Evolutionary conservation across 2,329 filamentous ascomycete genomes (phyloP).

Genomic region (Claviceps digitariae): DNA sequence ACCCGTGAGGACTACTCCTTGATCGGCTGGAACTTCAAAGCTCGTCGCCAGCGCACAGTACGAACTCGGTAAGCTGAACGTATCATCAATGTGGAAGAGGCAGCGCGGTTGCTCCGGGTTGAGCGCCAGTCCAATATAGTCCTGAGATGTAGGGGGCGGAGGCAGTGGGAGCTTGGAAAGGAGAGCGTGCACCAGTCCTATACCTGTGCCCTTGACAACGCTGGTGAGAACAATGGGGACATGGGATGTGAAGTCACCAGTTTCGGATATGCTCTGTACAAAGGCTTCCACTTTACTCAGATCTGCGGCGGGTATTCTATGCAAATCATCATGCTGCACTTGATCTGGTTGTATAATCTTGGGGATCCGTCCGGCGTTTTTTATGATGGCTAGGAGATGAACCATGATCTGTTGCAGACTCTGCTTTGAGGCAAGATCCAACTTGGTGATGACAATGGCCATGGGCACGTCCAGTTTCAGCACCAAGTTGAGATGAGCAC

Average conservation of each 20-base stretch:
- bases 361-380: conserved; percentile 59
- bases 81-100: conserved; percentile 83
- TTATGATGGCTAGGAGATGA: conserved; percentile 64
- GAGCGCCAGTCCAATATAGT: conserved; percentile 39
- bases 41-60: conserved; percentile 22
- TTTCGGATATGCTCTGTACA: conserved; percentile 34
- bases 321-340: conserved; percentile 38
- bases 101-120: conserved; percentile 47
- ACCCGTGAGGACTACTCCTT: conserved; percentile 68
- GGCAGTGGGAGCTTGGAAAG: conserved; percentile 64
- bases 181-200: conserved; percentile 70
- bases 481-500: conserved; percentile 74
- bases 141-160: conserved; percentile 34
- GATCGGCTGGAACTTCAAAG: conserved; percentile 18
- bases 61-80: conserved; percentile 61
- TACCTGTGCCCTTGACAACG: conserved; percentile 69
- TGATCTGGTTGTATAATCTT: conserved; percentile 53
- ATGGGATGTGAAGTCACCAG: conserved; percentile 29
- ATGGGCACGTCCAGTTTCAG: conserved; percentile 67
- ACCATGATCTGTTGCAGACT: conserved; percentile 57
- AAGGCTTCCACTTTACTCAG: conserved; percentile 42
- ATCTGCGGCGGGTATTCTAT: conserved; percentile 42
- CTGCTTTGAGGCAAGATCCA: conserved; percentile 67
- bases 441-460: conserved; percentile 75
- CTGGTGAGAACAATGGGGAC: conserved; percentile 86